phyloP scores from a whole-genome alignment of 139 green algal species.

The Zygnema cylindricum region DNA sequence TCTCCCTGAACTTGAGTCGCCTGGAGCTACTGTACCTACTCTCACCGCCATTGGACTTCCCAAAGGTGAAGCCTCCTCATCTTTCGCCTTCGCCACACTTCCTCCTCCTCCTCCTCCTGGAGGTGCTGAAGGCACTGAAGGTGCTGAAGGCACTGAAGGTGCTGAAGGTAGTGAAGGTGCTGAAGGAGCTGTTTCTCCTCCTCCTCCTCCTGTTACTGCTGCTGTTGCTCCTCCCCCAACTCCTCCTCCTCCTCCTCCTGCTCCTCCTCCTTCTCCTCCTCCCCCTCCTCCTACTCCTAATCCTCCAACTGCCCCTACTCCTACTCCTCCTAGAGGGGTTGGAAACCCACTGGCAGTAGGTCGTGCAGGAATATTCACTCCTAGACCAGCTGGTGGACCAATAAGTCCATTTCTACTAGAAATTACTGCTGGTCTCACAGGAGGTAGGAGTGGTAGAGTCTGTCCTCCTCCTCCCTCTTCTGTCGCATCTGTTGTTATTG shows the following conservation, averaged over 20 bases:
- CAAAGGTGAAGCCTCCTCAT: constrained; percentile 9
- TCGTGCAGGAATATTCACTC: neutral
- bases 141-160: neutral
- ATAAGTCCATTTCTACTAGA: neutral
- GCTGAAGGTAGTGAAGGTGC: neutral
- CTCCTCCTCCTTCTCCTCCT: constrained; percentile 3
- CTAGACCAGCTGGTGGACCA: neutral
- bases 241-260: neutral
- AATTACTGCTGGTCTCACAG: neutral
- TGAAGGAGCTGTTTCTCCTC: neutral
- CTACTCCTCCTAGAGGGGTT: neutral
- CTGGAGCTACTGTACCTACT: neutral
- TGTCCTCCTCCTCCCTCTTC: neutral
- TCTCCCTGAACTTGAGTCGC: neutral
- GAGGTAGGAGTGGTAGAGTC: neutral
- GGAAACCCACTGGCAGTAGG: neutral
- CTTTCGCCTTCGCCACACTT: neutral
- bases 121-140: neutral
- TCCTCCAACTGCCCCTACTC: neutral
- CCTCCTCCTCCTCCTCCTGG: neutral
- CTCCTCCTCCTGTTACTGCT: constrained; percentile 19
- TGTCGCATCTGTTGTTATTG: neutral
- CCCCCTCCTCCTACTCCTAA: neutral
- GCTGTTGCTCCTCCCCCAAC: neutral
- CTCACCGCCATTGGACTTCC: neutral